Evolutionary conservation across 176 grass and related monocot genomes (phyloP).

Genomic region (barley (Hordeum vulgare)): DNA sequence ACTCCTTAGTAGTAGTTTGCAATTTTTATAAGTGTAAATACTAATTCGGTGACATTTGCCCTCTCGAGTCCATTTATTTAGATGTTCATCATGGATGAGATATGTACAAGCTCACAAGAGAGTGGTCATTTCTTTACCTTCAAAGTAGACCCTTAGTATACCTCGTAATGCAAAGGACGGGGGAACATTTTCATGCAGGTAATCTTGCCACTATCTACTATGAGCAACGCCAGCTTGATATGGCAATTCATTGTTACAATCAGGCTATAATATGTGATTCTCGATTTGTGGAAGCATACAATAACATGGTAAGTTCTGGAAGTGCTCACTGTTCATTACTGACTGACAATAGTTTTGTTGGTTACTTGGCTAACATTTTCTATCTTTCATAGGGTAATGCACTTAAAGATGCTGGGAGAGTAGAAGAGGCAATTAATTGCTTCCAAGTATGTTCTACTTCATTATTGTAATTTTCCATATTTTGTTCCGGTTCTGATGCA

Average conservation of each 20-base stretch:
- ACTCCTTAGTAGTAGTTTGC: background rate
- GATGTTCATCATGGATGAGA: constrained; percentile 23
- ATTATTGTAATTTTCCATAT: background rate
- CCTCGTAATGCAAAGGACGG: constrained; percentile 33
- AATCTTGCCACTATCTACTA: constrained; percentile 63
- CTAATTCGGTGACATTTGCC: constrained; percentile 6
- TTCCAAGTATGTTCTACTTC: constrained; percentile 36
- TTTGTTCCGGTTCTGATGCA: background rate
- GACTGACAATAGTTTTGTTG: background rate
- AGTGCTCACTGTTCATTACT: background rate
- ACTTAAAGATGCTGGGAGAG: constrained; percentile 70
- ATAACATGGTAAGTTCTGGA: constrained; percentile 50
- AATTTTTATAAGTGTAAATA: background rate
- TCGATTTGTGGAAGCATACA: constrained; percentile 57
- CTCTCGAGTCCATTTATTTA: constrained; percentile 16
- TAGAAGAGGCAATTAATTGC: constrained; percentile 64
- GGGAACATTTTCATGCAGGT: constrained; percentile 53
- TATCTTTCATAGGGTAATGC: constrained; percentile 52
- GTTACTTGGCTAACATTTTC: background rate
- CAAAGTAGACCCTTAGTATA: constrained; percentile 25
- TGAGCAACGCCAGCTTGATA: constrained; percentile 64
- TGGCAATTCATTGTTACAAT: constrained; percentile 58
- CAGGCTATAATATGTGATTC: constrained; percentile 50
- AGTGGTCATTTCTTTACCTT: constrained; percentile 26
- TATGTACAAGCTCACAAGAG: constrained; percentile 19